phyloP scores from a whole-genome alignment of 2,329 filamentous ascomycete genomes.

The Cordyceps cateniannulata region DNA sequence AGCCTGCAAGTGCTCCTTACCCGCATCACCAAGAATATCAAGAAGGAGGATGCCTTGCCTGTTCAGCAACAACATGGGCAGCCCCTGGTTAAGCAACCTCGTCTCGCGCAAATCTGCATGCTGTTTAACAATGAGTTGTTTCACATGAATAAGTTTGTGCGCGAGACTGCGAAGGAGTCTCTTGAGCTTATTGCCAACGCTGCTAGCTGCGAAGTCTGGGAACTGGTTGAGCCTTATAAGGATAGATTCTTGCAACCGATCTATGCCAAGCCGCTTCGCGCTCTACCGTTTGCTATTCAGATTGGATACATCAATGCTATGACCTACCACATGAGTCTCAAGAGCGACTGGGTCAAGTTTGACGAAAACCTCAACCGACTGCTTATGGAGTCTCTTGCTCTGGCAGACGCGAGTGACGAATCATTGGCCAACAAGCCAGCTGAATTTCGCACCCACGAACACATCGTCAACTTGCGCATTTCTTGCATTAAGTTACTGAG shows the following conservation, averaged over 20 bases:
- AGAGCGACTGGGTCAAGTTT: constrained; percentile 82
- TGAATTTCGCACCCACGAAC: constrained; percentile 92
- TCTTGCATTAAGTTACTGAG: constrained; percentile 90
- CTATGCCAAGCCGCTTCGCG: constrained; percentile 88
- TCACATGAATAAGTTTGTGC: constrained; percentile 94
- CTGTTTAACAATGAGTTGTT: constrained; percentile 83
- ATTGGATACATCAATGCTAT: constrained; percentile 98
- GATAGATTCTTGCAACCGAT: constrained; percentile 86
- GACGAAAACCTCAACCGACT: constrained; percentile 87
- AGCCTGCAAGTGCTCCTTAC: constrained; percentile 75
- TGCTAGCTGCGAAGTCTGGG: constrained; percentile 72
- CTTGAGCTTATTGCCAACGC: constrained; percentile 77
- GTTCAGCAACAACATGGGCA: constrained; percentile 35
- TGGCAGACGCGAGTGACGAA: constrained; percentile 93
- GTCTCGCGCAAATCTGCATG: constrained; percentile 71
- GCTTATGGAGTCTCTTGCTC: constrained; percentile 84
- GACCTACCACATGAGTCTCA: constrained; percentile 86
- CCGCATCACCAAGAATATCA: constrained; percentile 70
- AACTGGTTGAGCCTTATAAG: constrained; percentile 83
- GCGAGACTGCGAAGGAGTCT: constrained; percentile 75
- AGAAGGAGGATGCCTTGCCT: constrained; percentile 62
- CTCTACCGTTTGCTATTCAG: constrained; percentile 87
- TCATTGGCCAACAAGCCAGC: constrained; percentile 85
- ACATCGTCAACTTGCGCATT: constrained; percentile 85
- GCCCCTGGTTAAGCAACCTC: constrained; percentile 43